Evolutionary conservation across 148 eudicot genomes (phyloP).

Genomic region (Vaccinium macrocarpon): DNA sequence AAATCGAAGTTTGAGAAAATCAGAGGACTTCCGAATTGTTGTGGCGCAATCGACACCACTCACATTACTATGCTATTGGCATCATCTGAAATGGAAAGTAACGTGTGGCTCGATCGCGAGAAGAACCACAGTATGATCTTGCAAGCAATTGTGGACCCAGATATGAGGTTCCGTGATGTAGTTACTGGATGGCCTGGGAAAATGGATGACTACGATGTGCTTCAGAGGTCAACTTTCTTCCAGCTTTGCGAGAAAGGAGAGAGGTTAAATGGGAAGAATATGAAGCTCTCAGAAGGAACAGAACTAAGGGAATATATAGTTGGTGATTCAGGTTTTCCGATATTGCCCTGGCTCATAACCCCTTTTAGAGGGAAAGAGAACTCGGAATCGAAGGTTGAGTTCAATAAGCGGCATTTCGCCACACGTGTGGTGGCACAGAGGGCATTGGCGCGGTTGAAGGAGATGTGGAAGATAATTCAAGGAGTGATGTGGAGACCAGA

Average conservation of each 20-base stretch:
- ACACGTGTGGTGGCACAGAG: constrained; percentile 63
- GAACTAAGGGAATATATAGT: constrained; percentile 66
- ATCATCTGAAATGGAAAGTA: constrained; percentile 42
- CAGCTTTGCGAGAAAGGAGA: constrained; percentile 60
- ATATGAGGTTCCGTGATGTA: constrained; percentile 70
- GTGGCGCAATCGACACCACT: constrained; percentile 80
- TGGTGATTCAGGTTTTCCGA: constrained; percentile 71
- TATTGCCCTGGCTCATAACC: constrained; percentile 80
- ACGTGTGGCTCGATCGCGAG: constrained; percentile 66
- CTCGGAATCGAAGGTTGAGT: constrained; percentile 40
- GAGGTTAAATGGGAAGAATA: constrained; percentile 48
- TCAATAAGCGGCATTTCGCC: constrained; percentile 60
- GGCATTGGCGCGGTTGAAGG: constrained; percentile 73
- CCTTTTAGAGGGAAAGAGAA: constrained; percentile 63
- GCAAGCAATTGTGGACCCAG: constrained; percentile 84
- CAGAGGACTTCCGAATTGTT: constrained; percentile 80
- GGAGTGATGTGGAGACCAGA: constrained; percentile 93
- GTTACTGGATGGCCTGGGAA: constrained; percentile 89
- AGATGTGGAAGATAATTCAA: constrained; percentile 72
- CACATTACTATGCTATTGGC: constrained; percentile 72
- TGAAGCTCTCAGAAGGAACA: constrained; percentile 37
- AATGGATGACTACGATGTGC: constrained; percentile 53
- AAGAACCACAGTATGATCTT: constrained; percentile 80
- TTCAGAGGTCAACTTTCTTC: constrained; percentile 55
- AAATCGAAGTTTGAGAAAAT: constrained; percentile 70